Base-by-base conservation (phyloP, 805 yeast genomes). In the Pichia paraexigua region DNA sequence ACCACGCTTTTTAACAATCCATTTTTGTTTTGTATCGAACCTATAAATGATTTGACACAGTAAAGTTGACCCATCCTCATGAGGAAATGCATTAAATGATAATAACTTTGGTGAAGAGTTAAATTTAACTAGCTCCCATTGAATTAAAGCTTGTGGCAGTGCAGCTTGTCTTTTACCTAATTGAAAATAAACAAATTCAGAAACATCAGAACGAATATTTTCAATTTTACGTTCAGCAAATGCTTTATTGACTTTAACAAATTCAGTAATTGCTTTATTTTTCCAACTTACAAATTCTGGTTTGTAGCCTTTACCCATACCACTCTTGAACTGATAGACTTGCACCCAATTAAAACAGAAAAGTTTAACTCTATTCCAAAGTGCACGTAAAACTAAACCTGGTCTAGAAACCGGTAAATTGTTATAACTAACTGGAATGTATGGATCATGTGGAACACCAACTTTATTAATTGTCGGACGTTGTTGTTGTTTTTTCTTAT, bases 281-380 rank as follows among this genome's bases (percentile, higher is more conserved):
- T 87, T 87, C 96, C 96, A 91, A 53, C 82, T 77, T 21, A 80
- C 64, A 57, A 84, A 85, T 43, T 80, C 71, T 32, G 91, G 87
- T 66, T 81, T 85, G 51, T 77, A 63, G 3, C 65, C 71, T 35
- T 55, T 55, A 24, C 68, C 66, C 64, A 66, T 64, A 18, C 61
- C 56, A 43, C 58, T 60, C 46, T 57, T 75, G 60, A 68, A 77
- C 56, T 73, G 73, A 50, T 72, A 74, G 5, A 76, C 72, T 53
- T 72, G 75, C 49, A 74, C 74, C 43, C 90, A 82, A 64, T 85
- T 86, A 63, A 80, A 76, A 40, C 88, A 83, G 60, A 83, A 80
- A 46, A 80, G 66, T 10, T 83, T 90, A 43, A 85, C 68, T 58
- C 85, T 77, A 67, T 89, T 79, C 58, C 79, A 65, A 2, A 85